phyloP scores from a whole-genome alignment of 305 asterid genomes.

The Rubia tinctorum region DNA sequence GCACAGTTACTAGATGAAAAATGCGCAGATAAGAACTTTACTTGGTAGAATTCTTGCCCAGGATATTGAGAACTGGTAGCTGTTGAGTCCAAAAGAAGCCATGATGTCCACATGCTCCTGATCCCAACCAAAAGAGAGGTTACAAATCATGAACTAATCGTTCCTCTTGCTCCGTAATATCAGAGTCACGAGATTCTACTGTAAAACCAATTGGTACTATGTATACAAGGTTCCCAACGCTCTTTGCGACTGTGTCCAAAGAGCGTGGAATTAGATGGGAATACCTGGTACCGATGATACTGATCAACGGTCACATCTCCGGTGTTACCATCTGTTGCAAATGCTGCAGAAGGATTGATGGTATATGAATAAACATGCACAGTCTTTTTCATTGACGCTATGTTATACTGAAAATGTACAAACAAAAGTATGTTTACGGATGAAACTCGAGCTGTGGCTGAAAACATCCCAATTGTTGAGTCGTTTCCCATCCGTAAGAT shows the following conservation, averaged over 20 bases:
- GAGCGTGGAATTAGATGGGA: not conserved
- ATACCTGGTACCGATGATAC: conserved; percentile 57
- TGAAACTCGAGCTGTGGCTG: conserved; percentile 36
- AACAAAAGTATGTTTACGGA: not conserved
- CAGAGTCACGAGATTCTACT: too few relatives aligned
- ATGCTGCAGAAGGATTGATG: conserved; percentile 24
- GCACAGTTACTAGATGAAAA: not conserved
- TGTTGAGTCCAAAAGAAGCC: conserved; percentile 51
- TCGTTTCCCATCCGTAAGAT: conserved; percentile 52
- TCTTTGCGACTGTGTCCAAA: too few relatives aligned
- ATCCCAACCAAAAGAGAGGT: not conserved
- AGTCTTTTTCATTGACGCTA: not conserved
- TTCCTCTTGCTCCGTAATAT: not conserved
- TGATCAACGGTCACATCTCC: conserved; percentile 67
- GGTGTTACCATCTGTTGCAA: conserved; percentile 50
- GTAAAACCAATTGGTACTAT: too few relatives aligned
- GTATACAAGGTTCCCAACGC: too few relatives aligned
- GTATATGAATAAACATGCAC: not conserved
- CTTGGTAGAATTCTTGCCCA: conserved; percentile 76
- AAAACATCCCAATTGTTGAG: conserved; percentile 60
- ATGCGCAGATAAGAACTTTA: conserved; percentile 16
- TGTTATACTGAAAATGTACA: not conserved
- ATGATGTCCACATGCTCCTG: conserved; percentile 57
- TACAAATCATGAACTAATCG: not conserved
- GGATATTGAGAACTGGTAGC: conserved; percentile 61